These are phyloP conservation scores for Monosporascus sp. DNA, from an alignment of 2,329 filamentous ascomycete genomes.

Conservation along the genomic window DNA sequence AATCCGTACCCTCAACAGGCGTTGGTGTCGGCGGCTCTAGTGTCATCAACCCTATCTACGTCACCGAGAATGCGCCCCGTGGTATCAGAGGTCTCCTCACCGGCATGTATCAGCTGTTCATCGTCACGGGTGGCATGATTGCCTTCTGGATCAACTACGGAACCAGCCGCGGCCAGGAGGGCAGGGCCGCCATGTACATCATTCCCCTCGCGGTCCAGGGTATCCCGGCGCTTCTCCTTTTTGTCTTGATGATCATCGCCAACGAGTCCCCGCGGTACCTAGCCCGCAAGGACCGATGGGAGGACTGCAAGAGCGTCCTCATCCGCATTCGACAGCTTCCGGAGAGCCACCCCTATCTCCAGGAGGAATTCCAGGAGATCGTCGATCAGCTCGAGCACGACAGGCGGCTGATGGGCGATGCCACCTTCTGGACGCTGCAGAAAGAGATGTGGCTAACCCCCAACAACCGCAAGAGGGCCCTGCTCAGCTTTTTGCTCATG, in stretches of 20 bases:
- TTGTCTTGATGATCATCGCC: constrained; percentile 56
- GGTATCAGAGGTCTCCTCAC: constrained; percentile 40
- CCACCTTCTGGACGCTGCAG: constrained; percentile 51
- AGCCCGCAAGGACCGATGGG: constrained; percentile 60
- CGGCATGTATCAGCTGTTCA: constrained; percentile 42
- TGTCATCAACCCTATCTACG: constrained; percentile 39
- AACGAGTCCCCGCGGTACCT: constrained; percentile 62
- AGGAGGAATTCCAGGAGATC: constrained; percentile 58
- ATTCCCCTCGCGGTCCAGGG: constrained; percentile 60
- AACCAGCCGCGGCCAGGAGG: constrained; percentile 31
- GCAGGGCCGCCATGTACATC: constrained; percentile 42
- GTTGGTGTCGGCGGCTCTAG: constrained; percentile 40
- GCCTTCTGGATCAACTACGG: constrained; percentile 50
- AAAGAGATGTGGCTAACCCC: constrained; percentile 59
- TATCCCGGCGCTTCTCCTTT: constrained; percentile 55
- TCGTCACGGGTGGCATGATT: constrained; percentile 38
- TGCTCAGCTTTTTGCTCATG: constrained; percentile 58
- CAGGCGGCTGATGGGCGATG: constrained; percentile 49
- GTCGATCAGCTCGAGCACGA: constrained; percentile 58
- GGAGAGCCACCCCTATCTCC: constrained; percentile 48
- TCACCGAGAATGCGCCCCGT: constrained; percentile 40
- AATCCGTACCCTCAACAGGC: constrained; percentile 15
- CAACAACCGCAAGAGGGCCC: constrained; percentile 58
- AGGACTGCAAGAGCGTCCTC: constrained; percentile 52
- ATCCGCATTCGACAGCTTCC: constrained; percentile 51